phyloP scores from a whole-genome alignment of 2,329 filamentous ascomycete species.

The Colletotrichum sojae region DNA sequence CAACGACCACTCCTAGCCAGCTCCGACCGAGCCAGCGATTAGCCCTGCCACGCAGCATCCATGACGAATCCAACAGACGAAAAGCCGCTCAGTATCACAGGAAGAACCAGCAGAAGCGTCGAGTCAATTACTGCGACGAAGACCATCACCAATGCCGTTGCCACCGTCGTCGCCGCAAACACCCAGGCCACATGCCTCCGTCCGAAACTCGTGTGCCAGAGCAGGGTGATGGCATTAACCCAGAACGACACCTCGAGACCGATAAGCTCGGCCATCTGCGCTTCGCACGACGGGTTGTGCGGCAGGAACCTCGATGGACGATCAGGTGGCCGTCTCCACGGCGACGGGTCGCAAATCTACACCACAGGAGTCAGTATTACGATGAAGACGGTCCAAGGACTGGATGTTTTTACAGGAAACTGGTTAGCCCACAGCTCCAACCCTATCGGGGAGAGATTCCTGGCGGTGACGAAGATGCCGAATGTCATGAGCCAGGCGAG shows the following conservation, averaged over 20 bases:
- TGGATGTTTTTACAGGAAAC: background rate
- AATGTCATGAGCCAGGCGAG: background rate
- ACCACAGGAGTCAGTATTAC: background rate
- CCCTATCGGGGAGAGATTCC: background rate
- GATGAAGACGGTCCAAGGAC: background rate
- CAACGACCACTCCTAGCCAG: no score
- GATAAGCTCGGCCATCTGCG: background rate
- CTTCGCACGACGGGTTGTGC: background rate
- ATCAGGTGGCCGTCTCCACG: background rate
- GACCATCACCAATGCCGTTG: background rate
- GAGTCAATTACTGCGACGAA: background rate
- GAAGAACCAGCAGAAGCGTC: background rate
- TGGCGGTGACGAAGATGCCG: background rate
- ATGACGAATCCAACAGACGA: background rate
- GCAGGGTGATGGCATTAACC: background rate
- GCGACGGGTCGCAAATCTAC: background rate
- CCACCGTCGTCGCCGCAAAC: background rate
- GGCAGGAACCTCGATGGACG: background rate
- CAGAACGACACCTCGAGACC: background rate
- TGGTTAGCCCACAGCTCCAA: background rate
- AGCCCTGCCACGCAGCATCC: background rate
- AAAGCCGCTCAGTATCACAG: background rate
- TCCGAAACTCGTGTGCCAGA: background rate
- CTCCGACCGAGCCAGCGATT: no score
- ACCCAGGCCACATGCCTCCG: background rate